Evolutionary conservation across 2,329 filamentous ascomycete genomes (phyloP), one percentile per base, ranked within the genome.

Genomic region (Chalara sp.): DNA sequence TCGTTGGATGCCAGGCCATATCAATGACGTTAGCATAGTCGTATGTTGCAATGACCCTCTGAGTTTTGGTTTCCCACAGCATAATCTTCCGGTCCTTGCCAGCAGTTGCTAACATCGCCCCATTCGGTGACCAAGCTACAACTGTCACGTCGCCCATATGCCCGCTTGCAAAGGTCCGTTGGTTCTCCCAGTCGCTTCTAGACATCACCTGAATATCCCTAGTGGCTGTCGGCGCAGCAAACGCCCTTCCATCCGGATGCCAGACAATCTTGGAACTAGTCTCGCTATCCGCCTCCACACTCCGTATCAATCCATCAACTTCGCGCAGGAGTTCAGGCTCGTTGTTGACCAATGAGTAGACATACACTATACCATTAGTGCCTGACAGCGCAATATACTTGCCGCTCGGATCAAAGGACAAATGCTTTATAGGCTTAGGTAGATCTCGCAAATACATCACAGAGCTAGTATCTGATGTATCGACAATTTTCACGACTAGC

Each of bases 191-290:
- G 65, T 96, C 89, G 48, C 81, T 83, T 55, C 84, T 83, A n/a
- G 92, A 95, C 50, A 96, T 79, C 39, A 96, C 80, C 62, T 95
- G 86, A 31, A 96, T 82, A 65, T 95, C 86, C 70, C 85, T 80
- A 28, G 86, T 89, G 0, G 86, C 80, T 21, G 91, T 96, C 0
- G 89, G 83, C 21, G 87, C 84, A 1, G 89, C 91, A 68, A 99
- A 95, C 3, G 91, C 89, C 58, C 89, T 81, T 21, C 93, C 92
- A 65, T 97, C 92, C 0, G 95, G 95, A 70, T 97, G 93, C 93
- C 93, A 99, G 1, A 83, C 80, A 5, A 86, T 83, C 62, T 79
- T 79, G 4, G 89, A 85, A 56, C 84, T 90, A 5, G 81, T 77
- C 54, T 95, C 87, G 1, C 84, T 79, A 43, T 93, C 89, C 1